These are phyloP conservation scores for Camillea tinctor DNA, from an alignment of 2,329 filamentous ascomycete species.

Conservation along the genomic window DNA sequence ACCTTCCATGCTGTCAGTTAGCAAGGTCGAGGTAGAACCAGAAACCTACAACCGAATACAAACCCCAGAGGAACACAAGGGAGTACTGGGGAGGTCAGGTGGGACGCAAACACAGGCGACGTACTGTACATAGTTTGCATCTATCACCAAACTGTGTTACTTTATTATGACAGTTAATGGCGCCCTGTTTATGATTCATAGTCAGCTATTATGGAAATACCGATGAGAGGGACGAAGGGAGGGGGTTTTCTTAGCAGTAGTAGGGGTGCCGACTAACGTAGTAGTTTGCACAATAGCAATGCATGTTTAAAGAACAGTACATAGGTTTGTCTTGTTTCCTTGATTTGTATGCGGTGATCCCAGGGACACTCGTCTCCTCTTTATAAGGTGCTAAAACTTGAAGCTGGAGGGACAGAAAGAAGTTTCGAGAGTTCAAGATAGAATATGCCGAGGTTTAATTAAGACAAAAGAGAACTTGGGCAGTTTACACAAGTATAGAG, in stretches of 20 bases:
- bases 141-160: conserved; percentile 30
- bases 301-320: conserved; percentile 16
- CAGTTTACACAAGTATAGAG: neutral
- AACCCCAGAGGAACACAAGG: too few relatives aligned
- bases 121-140: conserved; percentile 28
- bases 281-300: conserved; percentile 32
- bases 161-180: conserved; percentile 30
- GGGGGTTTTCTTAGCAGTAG: too few relatives aligned
- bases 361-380: neutral
- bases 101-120: conserved; percentile 1
- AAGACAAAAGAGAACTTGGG: neutral
- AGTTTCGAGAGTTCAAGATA: neutral
- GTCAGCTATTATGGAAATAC: neutral
- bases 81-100: too few relatives aligned
- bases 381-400: neutral
- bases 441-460: neutral
- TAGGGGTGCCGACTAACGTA: conserved; percentile 20
- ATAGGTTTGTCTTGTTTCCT: neutral
- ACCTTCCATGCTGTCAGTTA: conserved; percentile 10
- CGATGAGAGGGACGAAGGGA: neutral
- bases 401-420: neutral
- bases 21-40: neutral
- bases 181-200: conserved; percentile 14
- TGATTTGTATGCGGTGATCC: neutral
- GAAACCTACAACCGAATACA: too few relatives aligned